Conservation (phyloP, 345 rosid species). For the Hevea brasiliensis region DNA sequence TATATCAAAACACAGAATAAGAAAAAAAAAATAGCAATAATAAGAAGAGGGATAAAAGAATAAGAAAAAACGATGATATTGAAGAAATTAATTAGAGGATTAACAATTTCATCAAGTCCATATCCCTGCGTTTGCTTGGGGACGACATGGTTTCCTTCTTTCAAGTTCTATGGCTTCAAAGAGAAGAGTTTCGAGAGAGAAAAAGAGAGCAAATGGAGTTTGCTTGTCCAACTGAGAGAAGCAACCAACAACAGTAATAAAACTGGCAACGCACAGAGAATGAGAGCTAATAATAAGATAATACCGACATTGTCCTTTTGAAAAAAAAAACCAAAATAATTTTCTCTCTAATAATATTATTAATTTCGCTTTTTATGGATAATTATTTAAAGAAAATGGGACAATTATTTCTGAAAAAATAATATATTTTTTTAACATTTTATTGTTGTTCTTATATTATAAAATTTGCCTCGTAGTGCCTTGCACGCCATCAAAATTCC, state of each 20-base stretch:
- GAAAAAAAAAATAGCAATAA: not conserved
- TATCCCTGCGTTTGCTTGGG: constrained; percentile 76
- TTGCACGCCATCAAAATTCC: too few species aligned
- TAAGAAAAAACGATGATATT: not conserved
- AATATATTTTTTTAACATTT: too few species aligned
- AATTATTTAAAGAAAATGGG: too few species aligned
- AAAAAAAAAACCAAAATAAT: not conserved
- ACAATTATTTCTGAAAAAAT: too few species aligned
- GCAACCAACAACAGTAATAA: not conserved
- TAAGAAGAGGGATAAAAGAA: not conserved
- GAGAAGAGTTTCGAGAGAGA: not conserved
- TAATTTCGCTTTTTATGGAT: too few species aligned
- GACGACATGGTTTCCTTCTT: constrained; percentile 50
- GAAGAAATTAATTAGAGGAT: constrained; percentile 5
- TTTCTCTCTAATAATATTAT: too few species aligned
- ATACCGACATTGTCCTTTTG: not conserved
- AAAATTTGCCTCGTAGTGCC: too few species aligned
- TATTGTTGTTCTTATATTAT: too few species aligned
- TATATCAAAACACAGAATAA: constrained; percentile 21
- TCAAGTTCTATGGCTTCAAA: constrained; percentile 2
- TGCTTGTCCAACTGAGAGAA: constrained; percentile 19
- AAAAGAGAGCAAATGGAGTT: constrained; percentile 4
- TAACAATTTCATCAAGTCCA: constrained; percentile 77
- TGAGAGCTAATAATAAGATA: not conserved
- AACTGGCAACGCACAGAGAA: not conserved